Base-by-base conservation (phyloP, 306 rosid genomes). In the Malus orientalis region DNA sequence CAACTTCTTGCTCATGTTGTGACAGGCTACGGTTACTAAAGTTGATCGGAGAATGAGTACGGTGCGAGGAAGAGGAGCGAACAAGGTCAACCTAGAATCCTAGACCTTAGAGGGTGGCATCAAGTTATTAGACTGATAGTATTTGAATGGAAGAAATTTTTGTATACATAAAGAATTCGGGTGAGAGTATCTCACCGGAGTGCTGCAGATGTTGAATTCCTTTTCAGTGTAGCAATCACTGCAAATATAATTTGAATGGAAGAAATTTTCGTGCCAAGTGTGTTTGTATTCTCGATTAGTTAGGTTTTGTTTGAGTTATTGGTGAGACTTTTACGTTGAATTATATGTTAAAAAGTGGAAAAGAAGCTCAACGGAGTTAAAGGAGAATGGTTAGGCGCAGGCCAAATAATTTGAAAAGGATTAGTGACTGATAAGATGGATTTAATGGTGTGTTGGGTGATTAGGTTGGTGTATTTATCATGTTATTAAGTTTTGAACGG, bases 21-120 rank as follows among this genome's bases (percentile, higher is more conserved):
- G 18, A 29, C 86, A 91, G 97, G 97, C 68, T 91, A 86, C 8
- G 97, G 97, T 58, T 32, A 81, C 27, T 91, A 66, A 38, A 66
- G 70, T 11, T 33, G 70, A 66, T 20, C 16, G 10, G 16, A 66
- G 51, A 33, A 22, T 20, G 30, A 16, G 57, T 29, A 4, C 3
- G 23, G 23, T 14, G 9, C 18, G 42, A 14, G 33, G 32, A 36
- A 6, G 51, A 1, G 58, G 22, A 36, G 32, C 4, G 33, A 47
- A 27, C 62, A 49, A 53, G 42, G 25, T 70, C 65, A 3, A 6
- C 47, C 44, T 67, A 53, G 67, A 76, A 18, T 38, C 11, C 20
- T 15, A 15, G 54, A 49, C 55, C 55, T 19, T 15, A 49, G 55
- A 49, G 0, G 55, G 42, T 82, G 78, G 71, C 42, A 16, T 27